Evolutionary conservation across 2,329 filamentous ascomycete genomes (phyloP).

Genomic region (Stachybotrys chartarum): DNA sequence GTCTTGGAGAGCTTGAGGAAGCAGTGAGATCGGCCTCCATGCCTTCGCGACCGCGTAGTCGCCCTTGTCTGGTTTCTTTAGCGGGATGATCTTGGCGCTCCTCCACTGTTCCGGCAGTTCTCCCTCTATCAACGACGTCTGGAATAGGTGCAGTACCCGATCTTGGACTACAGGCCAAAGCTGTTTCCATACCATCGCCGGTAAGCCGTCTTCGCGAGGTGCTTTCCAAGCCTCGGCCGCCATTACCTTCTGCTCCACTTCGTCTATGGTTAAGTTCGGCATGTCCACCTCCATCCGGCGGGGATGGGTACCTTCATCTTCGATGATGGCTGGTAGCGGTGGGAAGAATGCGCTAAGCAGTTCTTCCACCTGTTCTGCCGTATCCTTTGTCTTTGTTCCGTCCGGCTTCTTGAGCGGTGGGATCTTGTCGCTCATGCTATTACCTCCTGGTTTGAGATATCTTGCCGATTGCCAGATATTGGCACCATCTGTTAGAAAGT

Average conservation of each 20-base stretch:
- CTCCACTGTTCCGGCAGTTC: conserved; percentile 12
- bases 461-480: conserved; percentile 21
- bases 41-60: conserved; percentile 16
- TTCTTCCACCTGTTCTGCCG: conserved; percentile 10
- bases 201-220: conserved; percentile 10
- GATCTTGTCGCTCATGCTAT: conserved; percentile 14
- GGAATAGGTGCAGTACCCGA: neutral
- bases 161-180: conserved; percentile 3
- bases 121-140: too few species aligned
- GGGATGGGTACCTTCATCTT: conserved; percentile 2
- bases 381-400: conserved; percentile 6
- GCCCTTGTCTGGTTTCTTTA: conserved; percentile 17
- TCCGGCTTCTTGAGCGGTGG: conserved; percentile 12
- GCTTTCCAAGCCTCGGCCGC: conserved; percentile 9
- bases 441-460: conserved; percentile 14
- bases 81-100: conserved; percentile 18
- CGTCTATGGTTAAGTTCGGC: conserved; percentile 7
- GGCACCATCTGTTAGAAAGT: conserved; percentile 16
- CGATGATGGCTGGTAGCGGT: conserved; percentile 4
- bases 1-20: conserved; percentile 1
- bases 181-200: conserved; percentile 6
- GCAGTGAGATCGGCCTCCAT: conserved; percentile 16
- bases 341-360: conserved; percentile 10
- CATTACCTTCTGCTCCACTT: conserved; percentile 8
- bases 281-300: conserved; percentile 1